Conservation (phyloP, 1,284 basidiomycete species). For the Ustilago bromivora region DNA sequence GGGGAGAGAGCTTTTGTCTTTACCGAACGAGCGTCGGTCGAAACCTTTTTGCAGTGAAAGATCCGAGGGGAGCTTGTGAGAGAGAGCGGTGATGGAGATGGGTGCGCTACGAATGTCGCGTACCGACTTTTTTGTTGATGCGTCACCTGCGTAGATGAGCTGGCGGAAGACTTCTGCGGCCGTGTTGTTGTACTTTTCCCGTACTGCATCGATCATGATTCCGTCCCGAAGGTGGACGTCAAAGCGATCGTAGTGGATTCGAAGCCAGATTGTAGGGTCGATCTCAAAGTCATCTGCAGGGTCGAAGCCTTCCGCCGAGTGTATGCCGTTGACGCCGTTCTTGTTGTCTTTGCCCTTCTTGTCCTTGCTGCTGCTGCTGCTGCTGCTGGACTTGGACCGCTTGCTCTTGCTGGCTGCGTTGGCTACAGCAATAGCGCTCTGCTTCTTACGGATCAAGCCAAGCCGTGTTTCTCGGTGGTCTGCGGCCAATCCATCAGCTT, state of each 20-base stretch:
- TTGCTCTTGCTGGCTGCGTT: constrained; percentile 42
- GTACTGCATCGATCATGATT: constrained; percentile 58
- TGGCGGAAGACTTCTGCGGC: constrained; percentile 64
- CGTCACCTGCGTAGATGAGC: constrained; percentile 61
- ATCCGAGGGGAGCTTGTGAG: constrained; percentile 69
- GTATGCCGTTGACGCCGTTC: constrained; percentile 39
- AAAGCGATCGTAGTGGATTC: constrained; percentile 89
- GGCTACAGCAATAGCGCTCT: constrained; percentile 41
- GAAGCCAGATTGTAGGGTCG: constrained; percentile 76
- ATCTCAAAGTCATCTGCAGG: constrained; percentile 51
- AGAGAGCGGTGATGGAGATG: constrained; percentile 62
- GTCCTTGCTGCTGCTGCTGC: constrained; percentile 20
- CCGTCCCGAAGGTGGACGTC: constrained; percentile 88
- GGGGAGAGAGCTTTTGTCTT: constrained; percentile 37
- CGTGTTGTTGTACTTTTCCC: constrained; percentile 61
- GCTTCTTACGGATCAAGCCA: constrained; percentile 50
- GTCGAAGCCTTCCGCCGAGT: constrained; percentile 30
- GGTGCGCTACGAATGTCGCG: constrained; percentile 44
- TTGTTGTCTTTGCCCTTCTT: constrained; percentile 34
- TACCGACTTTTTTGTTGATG: constrained; percentile 73
- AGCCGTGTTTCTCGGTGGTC: constrained; percentile 44
- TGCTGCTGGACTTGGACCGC: constrained; percentile 28
- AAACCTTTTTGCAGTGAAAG: constrained; percentile 73
- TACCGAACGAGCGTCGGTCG: constrained; percentile 52
- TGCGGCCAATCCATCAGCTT: constrained; percentile 32